phyloP scores from a whole-genome alignment of 2,329 filamentous ascomycete genomes.

The Elsinoe necatrix region DNA sequence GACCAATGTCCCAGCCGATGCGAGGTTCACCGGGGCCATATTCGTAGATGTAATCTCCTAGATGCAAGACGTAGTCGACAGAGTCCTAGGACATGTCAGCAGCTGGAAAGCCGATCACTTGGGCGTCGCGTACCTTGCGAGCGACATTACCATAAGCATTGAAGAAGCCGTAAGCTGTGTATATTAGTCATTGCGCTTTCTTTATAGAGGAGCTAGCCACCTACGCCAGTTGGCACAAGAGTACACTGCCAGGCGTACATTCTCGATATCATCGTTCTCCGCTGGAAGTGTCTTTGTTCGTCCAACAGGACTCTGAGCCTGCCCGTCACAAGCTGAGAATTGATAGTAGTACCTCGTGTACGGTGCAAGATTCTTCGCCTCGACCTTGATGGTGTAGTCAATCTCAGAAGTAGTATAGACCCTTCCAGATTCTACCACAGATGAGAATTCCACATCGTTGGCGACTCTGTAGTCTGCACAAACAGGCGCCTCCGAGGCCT shows the following conservation, averaged over 20 bases:
- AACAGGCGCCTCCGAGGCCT: conserved; percentile 21
- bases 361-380: conserved; percentile 21
- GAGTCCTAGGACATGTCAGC: conserved; percentile 23
- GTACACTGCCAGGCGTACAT: conserved; percentile 24
- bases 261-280: conserved; percentile 21
- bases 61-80: conserved; percentile 34
- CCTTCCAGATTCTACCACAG: conserved; percentile 26
- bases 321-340: conserved; percentile 22
- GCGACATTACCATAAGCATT: conserved; percentile 24
- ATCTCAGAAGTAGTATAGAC: conserved; percentile 26
- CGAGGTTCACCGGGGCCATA: conserved; percentile 32
- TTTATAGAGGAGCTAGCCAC: conserved; percentile 14
- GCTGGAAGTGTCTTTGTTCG: conserved; percentile 24
- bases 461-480: conserved; percentile 22
- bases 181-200: not conserved
- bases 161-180: conserved; percentile 19
- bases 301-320: conserved; percentile 21
- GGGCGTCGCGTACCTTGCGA: not conserved
- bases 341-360: conserved; percentile 26
- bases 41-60: conserved; percentile 40
- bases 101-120: not conserved
- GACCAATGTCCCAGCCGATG: conserved; percentile 28
- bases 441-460: conserved; percentile 18
- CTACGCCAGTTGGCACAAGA: conserved; percentile 24
- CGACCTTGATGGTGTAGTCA: conserved; percentile 26